phyloP scores from a whole-genome alignment of 768 basidiomycete genomes.

The Lactarius vividus region DNA sequence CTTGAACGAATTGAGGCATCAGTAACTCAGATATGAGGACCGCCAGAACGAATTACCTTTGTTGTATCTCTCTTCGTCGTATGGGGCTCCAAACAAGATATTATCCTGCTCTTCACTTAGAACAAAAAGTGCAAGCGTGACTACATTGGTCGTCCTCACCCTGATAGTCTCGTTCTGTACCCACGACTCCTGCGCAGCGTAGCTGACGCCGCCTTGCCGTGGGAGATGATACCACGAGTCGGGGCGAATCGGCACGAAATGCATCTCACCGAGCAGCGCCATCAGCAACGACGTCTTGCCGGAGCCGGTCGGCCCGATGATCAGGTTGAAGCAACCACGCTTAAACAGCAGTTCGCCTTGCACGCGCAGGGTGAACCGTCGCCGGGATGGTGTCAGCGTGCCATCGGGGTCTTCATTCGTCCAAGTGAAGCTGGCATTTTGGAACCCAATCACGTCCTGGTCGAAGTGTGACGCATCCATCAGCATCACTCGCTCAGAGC shows the following conservation, averaged over 20 bases:
- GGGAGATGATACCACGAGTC: conserved; percentile 72
- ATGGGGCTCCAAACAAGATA: conserved; percentile 49
- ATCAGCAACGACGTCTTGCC: conserved; percentile 67
- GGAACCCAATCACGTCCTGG: conserved; percentile 44
- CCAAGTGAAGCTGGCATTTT: conserved; percentile 57
- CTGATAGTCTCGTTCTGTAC: conserved; percentile 76
- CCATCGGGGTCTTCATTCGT: conserved; percentile 36
- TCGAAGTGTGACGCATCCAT: conserved; percentile 23
- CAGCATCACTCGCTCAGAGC: conserved; percentile 20
- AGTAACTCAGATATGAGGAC: neutral
- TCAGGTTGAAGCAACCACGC: conserved; percentile 50
- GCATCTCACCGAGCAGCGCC: conserved; percentile 69
- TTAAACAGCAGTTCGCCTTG: conserved; percentile 55
- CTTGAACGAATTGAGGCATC: neutral
- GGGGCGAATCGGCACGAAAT: conserved; percentile 49
- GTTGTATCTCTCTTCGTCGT: conserved; percentile 44
- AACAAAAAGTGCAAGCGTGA: neutral
- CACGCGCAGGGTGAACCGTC: conserved; percentile 50
- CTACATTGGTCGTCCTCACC: conserved; percentile 33
- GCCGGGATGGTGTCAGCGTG: conserved; percentile 41
- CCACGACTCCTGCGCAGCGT: conserved; percentile 85
- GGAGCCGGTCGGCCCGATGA: conserved; percentile 55
- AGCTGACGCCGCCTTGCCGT: conserved; percentile 64
- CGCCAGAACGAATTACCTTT: conserved; percentile 31
- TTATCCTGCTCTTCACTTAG: conserved; percentile 40